Percentiles rank a stretch among this genome's conserved stretches.
Conservation (phyloP, 2,329 filamentous ascomycete genomes). For the Fusarium mangiferae region DNA sequence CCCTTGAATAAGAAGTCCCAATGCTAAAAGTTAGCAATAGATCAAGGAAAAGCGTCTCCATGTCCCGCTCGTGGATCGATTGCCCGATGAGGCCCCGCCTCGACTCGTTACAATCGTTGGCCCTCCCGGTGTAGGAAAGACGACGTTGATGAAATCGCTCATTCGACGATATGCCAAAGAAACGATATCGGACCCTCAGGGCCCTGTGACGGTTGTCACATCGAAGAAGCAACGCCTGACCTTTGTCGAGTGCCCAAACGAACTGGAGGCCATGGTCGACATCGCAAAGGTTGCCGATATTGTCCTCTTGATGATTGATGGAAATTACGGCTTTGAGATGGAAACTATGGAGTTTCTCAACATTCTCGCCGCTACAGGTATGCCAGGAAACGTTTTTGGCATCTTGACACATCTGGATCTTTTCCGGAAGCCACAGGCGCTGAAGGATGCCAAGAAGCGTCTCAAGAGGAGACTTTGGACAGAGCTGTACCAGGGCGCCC, state of each 20-base stretch:
- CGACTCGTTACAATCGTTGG: slow-evolving; percentile 94
- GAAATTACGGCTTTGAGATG: slow-evolving; percentile 99
- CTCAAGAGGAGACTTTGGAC: slow-evolving; percentile 97
- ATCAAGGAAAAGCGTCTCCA: slow-evolving; percentile 96
- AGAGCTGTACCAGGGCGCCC: slow-evolving; percentile 95
- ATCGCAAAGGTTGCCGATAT: slow-evolving; percentile 98
- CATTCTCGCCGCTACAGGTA: slow-evolving; percentile 89
- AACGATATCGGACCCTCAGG: slow-evolving; percentile 86
- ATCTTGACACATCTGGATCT: slow-evolving; percentile 96
- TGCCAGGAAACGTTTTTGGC: slow-evolving; percentile 98
- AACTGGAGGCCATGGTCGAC: slow-evolving; percentile 96
- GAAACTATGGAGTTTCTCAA: slow-evolving; percentile 99
- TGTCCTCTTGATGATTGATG: slow-evolving; percentile 96
- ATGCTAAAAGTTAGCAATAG: slow-evolving; percentile 55
- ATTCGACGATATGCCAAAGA: slow-evolving; percentile 97
- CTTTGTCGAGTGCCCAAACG: slow-evolving; percentile 97
- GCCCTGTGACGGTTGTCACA: slow-evolving; percentile 94
- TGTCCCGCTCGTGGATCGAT: slow-evolving; percentile 93
- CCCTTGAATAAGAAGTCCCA: background rate
- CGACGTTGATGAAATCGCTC: slow-evolving; percentile 92
- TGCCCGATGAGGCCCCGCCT: slow-evolving; percentile 94
- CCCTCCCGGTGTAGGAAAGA: slow-evolving; percentile 94
- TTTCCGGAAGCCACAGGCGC: slow-evolving; percentile 90
- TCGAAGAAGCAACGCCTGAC: slow-evolving; percentile 95
- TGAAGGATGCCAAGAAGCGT: slow-evolving; percentile 95